Evolutionary conservation across 495 filamentous ascomycete species (phyloP).

Genomic region (Aspergillus diversus): DNA sequence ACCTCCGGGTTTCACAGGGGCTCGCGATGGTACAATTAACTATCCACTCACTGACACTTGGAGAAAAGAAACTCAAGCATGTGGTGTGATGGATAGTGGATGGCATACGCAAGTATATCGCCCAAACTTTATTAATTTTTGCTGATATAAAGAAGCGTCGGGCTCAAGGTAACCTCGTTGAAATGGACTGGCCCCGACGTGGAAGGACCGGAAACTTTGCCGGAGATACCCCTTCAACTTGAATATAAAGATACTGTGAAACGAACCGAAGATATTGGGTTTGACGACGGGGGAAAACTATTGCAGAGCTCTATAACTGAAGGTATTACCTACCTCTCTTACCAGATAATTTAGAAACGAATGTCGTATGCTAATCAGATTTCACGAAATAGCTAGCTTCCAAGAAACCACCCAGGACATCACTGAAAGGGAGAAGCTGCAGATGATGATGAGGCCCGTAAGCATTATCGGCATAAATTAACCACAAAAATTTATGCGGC

Average conservation of each 20-base stretch:
- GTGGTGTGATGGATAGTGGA: conserved; percentile 38
- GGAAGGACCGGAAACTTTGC: conserved; percentile 27
- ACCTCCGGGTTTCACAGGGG: conserved; percentile 42
- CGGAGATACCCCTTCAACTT: conserved; percentile 31
- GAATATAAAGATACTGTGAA: conserved; percentile 30
- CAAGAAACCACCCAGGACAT: conserved; percentile 30
- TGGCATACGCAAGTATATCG: conserved; percentile 36
- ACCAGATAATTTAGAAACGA: background rate
- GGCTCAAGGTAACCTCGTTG: conserved; percentile 39
- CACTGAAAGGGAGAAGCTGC: conserved; percentile 26
- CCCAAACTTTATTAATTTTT: background rate
- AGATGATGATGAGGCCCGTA: conserved; percentile 35
- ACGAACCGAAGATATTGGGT: conserved; percentile 30
- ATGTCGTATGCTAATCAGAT: background rate
- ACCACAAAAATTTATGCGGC: background rate
- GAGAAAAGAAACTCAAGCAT: conserved; percentile 33
- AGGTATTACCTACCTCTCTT: conserved; percentile 6
- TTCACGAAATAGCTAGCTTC: conserved; percentile 5
- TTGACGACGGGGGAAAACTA: conserved; percentile 17
- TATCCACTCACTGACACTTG: conserved; percentile 43
- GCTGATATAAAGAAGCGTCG: conserved; percentile 28
- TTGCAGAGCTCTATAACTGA: conserved; percentile 5
- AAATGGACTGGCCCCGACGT: conserved; percentile 32
- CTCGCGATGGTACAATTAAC: conserved; percentile 31
- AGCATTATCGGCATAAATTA: conserved; percentile 4